These are phyloP conservation scores for Cladosporium sp. DNA, from an alignment of 2,329 filamentous ascomycete genomes.

Conservation along the genomic window DNA sequence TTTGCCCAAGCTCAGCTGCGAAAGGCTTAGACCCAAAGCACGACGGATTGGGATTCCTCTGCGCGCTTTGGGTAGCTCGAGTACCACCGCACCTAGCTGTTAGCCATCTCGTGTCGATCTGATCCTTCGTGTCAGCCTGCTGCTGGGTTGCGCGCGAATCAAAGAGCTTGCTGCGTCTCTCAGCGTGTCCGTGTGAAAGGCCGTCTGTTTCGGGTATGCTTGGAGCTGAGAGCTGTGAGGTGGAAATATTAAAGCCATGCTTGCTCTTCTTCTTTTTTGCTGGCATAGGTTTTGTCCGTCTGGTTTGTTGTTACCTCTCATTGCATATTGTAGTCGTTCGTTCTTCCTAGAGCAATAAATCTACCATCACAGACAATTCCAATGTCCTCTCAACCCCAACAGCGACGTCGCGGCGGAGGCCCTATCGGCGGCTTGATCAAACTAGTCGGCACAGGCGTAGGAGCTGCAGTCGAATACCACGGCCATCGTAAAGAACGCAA, in stretches of 20 bases:
- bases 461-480: conserved; percentile 26
- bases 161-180: background rate
- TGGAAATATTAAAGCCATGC: background rate
- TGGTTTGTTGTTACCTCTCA: too few species aligned
- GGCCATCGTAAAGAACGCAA: conserved; percentile 25
- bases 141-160: background rate
- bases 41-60: too few species aligned
- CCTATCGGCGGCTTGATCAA: conserved; percentile 13
- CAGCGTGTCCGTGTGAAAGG: background rate
- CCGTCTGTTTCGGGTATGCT: background rate
- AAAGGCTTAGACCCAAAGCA: background rate
- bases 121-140: too few species aligned
- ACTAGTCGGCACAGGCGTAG: conserved; percentile 23
- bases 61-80: too few species aligned
- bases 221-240: background rate
- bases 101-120: too few species aligned
- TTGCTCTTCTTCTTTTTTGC: too few species aligned
- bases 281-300: too few species aligned
- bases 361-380: background rate
- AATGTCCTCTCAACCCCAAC: conserved; percentile 2
- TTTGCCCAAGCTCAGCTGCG: background rate
- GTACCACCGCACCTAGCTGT: too few species aligned
- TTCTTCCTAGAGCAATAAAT: background rate
- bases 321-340: background rate
- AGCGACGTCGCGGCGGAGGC: background rate